Base-by-base conservation (phyloP, 2,329 filamentous ascomycete genomes). In the Claviceps sp. region DNA sequence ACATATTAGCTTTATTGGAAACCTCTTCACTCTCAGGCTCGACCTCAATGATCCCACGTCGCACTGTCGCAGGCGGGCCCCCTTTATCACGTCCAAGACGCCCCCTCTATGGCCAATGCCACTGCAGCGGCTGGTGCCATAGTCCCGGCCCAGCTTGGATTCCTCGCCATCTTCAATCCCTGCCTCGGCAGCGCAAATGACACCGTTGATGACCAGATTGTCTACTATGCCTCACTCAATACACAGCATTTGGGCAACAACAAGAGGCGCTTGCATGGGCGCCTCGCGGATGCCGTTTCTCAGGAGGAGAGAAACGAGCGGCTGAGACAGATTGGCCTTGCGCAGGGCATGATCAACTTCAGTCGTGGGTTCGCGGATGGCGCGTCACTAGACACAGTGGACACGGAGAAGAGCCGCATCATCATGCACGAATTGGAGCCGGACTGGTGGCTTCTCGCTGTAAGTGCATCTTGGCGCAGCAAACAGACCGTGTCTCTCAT, bases 281-380 rank as follows among this genome's bases (percentile, higher is more conserved):
- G 68, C 18, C 70, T 71, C 1, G 72, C 67, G 13, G 70, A 72
- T 37, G 64, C 65, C 50, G 57, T 76, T 30, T 74, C 74, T 2
- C 69, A 78, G 48, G 81, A 87, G 58, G 82, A 89, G 62, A 81
- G 82, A 63, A 93, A 97, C 67, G 86, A 95, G 70, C 85, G 84
- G 60, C 73, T 97, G 61, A 81, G 93, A 57, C 90, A 96, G 73
- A 89, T 98, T 64, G 93, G 93, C 40, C 80, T 98, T 56, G 93
- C 93, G 42, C 93, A 98, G 71, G 93, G 90, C 64, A 95, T 97
- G 85, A 85, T 95, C 54, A 86, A 84, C 65, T 98, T 98, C 70
- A 86, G 87, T 61, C 85, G 83, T 63, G 90, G 83, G 61, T 98
- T 98, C 68, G 86, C 90, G 2, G 77, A 81, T 55, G 87, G 84